Base-by-base conservation (phyloP, 2,329 filamentous ascomycete genomes). In the Ophiostoma triangulosporum region DNA sequence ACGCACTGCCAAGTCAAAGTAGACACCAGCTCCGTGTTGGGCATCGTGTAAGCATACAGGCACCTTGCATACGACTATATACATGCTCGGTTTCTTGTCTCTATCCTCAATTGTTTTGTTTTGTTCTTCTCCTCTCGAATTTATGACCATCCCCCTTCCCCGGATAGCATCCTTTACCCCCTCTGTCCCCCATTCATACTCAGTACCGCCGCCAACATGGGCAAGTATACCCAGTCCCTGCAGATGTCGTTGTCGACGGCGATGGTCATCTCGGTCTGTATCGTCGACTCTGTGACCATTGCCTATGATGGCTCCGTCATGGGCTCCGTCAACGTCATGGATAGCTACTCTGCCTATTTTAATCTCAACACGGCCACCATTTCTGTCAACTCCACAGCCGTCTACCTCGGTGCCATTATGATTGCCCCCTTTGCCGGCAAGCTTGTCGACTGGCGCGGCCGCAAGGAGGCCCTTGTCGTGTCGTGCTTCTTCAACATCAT, bases 261-360 rank as follows among this genome's bases (percentile, higher is more conserved):
- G 7, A 31, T 62, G 27, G 59, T 64, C 8, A 52, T 57, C 24
- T 55, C 53, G 7, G 56, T 57, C 8, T 57, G 56, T 17, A 52
- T 57, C 17, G 51, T 46, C 5, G 56, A 57, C 45, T 57, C 56
- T 3, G 54, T 57, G 43, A 57, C 56, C 26, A 57, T 63, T 31
- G 64, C 61, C n/a, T 66, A 63, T 51, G 63, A 67, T 54, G 59
- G 61, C 46, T 65, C 63, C 14, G 43, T 66, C 17, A 67, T 69
- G 65, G 63, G 63, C 38, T 60, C 58, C 31, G 55, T 69, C 45
- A 67, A 67, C 48, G 62, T 66, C n/a, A 61, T 68, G 62, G 60
- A 63, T 11, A 57, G 59, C 3, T 68, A 68, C 57, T 52, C 50
- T 3, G 57, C 59, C 12, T 68, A 67, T 54, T 68, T 68, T 54